Conservation (phyloP, 2,329 filamentous ascomycete genomes). For the Pseudopyrenochaeta lycopersici region DNA sequence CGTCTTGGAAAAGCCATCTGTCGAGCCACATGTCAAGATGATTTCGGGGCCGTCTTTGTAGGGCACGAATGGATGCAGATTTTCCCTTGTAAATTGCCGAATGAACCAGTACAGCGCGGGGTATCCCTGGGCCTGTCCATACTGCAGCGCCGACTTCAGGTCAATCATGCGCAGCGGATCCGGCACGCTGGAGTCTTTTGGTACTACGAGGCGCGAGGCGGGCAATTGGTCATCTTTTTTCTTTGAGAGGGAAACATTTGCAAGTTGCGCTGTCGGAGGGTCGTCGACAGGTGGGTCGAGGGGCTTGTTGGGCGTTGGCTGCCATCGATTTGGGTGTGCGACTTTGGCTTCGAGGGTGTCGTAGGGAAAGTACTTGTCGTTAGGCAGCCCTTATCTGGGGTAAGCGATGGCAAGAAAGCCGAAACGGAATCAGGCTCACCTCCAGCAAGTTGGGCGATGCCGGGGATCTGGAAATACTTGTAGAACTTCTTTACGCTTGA, state of each 20-base stretch:
- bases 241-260: conserved; percentile 39
- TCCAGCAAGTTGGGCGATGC: conserved; percentile 69
- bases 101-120: conserved; percentile 81
- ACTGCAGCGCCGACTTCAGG: conserved; percentile 82
- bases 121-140: conserved; percentile 84
- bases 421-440: conserved; percentile 48
- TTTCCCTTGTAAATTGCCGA: conserved; percentile 77
- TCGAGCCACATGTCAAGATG: conserved; percentile 80
- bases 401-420: conserved; percentile 19
- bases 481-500: conserved; percentile 84
- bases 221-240: conserved; percentile 37
- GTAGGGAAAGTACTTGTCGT: conserved; percentile 84
- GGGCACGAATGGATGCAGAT: conserved; percentile 82
- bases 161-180: conserved; percentile 78
- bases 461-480: conserved; percentile 77
- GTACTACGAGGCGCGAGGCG: conserved; percentile 70
- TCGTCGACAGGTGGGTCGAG: conserved; percentile 52
- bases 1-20: conserved; percentile 84
- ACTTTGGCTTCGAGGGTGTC: conserved; percentile 87
- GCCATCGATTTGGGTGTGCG: conserved; percentile 77
- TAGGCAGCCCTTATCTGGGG: conserved; percentile 82
- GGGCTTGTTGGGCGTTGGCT: conserved; percentile 72
- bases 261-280: conserved; percentile 33
- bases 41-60: conserved; percentile 81
- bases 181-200: conserved; percentile 68